These are phyloP conservation scores for Cladosporium sp. DNA, from an alignment of 2,329 filamentous ascomycete species.

Conservation along the genomic window DNA sequence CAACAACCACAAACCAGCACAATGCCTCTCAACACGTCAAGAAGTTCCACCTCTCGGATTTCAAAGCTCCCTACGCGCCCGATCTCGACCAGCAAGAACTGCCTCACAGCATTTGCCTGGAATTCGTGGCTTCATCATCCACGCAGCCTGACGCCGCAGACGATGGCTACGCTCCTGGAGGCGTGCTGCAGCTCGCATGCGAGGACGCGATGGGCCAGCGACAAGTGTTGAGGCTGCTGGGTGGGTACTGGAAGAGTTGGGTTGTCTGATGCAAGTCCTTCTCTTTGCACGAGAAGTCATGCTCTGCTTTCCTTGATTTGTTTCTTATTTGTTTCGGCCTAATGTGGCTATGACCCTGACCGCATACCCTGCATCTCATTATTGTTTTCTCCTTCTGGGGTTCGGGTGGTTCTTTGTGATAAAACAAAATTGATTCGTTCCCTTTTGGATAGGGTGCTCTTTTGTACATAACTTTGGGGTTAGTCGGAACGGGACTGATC, in stretches of 20 bases:
- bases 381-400: no score
- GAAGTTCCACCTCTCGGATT: slow-evolving; percentile 81
- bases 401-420: no score
- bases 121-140: slow-evolving; percentile 42
- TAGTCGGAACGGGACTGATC: no score
- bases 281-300: no score
- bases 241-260: slow-evolving; percentile 29
- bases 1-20: slow-evolving; percentile 49
- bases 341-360: no score
- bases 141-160: neutral
- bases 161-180: slow-evolving; percentile 36
- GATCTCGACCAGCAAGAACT: slow-evolving; percentile 91
- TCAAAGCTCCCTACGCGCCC: slow-evolving; percentile 72
- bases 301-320: no score
- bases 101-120: slow-evolving; percentile 72
- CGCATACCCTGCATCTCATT: no score
- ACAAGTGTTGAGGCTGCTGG: slow-evolving; percentile 41
- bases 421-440: no score
- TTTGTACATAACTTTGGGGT: no score
- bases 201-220: slow-evolving; percentile 53
- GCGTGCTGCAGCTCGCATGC: slow-evolving; percentile 60
- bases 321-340: no score
- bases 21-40: slow-evolving; percentile 35
- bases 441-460: no score
- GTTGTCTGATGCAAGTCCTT: no score